A percentile compares a stretch with the other conserved stretches of the same genome.
Conservation (phyloP, 2,329 filamentous ascomycete genomes). For the Magnaporthales sp. region DNA sequence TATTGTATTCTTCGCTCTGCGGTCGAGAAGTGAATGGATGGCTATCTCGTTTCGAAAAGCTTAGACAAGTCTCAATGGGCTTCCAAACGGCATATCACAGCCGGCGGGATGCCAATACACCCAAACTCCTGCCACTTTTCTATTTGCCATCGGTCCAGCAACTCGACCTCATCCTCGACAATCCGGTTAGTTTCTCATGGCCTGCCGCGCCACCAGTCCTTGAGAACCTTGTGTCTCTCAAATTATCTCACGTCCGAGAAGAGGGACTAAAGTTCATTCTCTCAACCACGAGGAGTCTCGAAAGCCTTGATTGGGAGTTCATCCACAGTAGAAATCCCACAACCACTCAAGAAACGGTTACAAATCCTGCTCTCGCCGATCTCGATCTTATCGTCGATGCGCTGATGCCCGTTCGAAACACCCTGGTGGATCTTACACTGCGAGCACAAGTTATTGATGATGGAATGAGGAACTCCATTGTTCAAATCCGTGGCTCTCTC, state of each 20-base stretch:
- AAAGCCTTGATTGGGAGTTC: not conserved
- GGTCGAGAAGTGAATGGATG: no score
- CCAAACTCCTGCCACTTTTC: not conserved
- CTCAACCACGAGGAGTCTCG: not conserved
- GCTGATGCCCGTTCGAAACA: not conserved
- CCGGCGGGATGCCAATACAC: no score
- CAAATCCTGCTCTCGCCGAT: not conserved
- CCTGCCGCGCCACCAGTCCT: no score
- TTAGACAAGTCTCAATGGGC: no score
- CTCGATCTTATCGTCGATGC: not conserved
- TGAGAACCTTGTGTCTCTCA: not conserved
- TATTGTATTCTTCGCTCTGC: no score
- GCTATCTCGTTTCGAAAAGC: no score
- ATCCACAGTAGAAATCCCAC: not conserved
- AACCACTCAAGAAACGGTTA: not conserved
- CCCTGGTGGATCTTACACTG: not conserved
- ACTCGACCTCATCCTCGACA: not conserved
- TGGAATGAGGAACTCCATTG: not conserved
- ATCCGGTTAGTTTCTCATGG: not conserved
- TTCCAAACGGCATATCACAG: no score
- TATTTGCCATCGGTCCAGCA: not conserved
- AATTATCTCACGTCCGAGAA: not conserved
- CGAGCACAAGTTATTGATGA: not conserved
- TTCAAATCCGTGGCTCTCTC: not conserved
- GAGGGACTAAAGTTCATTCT: not conserved